Evolutionary conservation across 2,329 filamentous ascomycete species (phyloP).

Genomic region (Claviceps africana): DNA sequence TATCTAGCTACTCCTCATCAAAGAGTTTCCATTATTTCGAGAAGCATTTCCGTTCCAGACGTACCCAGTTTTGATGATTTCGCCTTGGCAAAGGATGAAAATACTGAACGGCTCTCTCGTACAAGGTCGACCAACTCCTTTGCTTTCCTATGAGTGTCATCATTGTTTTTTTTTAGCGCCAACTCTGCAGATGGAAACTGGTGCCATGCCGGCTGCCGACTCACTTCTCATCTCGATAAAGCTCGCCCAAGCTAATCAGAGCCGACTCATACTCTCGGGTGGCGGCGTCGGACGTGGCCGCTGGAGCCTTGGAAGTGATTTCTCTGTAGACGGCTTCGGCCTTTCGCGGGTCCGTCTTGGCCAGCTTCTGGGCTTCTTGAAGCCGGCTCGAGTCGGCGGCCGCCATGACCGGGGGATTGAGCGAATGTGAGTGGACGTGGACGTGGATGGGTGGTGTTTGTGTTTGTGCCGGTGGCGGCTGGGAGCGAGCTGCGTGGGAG

Average conservation of each 20-base stretch:
- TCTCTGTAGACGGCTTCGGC: conserved; percentile 82
- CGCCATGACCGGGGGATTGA: conserved; percentile 29
- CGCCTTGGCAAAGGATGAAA: conserved; percentile 95
- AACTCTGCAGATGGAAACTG: background rate
- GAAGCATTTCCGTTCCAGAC: conserved; percentile 14
- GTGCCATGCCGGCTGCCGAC: conserved; percentile 17
- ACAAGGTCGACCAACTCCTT: conserved; percentile 82
- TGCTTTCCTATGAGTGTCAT: conserved; percentile 41
- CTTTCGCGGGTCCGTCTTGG: conserved; percentile 66
- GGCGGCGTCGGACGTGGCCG: conserved; percentile 68
- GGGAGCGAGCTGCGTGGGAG: background rate
- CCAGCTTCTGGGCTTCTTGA: conserved; percentile 76
- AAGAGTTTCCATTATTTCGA: too few relatives aligned
- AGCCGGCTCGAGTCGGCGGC: conserved; percentile 51
- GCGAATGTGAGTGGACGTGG: too few relatives aligned
- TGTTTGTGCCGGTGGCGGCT: background rate
- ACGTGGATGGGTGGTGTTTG: background rate
- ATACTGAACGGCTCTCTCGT: conserved; percentile 74
- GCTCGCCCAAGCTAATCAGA: conserved; percentile 74
- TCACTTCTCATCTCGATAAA: conserved; percentile 80
- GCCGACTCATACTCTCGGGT: conserved; percentile 86
- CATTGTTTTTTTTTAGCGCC: conserved; percentile 6
- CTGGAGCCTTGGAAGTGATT: conserved; percentile 72
- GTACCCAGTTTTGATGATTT: conserved; percentile 96
- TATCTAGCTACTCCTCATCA: too few relatives aligned